phyloP scores from a whole-genome alignment of 2,329 filamentous ascomycete genomes.

The Botrytis squamosa region DNA sequence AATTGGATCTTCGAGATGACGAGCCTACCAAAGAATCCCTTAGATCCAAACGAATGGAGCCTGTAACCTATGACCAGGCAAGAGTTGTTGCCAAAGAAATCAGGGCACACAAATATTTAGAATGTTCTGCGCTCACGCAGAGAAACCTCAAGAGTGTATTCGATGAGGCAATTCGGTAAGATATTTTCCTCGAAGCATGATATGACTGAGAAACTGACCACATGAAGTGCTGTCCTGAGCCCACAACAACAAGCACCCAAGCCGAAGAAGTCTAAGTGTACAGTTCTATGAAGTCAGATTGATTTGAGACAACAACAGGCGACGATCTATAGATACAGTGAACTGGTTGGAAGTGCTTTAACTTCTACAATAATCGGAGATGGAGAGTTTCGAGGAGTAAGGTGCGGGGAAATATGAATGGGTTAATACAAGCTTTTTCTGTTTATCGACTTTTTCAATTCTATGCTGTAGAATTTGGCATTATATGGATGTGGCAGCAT shows the following conservation, averaged over 20 bases:
- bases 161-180: constrained; percentile 95
- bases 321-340: neutral
- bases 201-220: constrained; percentile 12
- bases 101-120: constrained; percentile 92
- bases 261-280: constrained; percentile 67
- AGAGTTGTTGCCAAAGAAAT: constrained; percentile 89
- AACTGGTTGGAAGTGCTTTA: constrained; percentile 1
- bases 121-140: constrained; percentile 96
- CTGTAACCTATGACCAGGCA: constrained; percentile 93
- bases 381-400: neutral
- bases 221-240: constrained; percentile 65
- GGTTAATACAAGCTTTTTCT: constrained; percentile 19
- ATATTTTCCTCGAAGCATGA: constrained; percentile 26
- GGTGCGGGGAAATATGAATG: constrained; percentile 13
- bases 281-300: constrained; percentile 54
- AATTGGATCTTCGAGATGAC: constrained; percentile 93
- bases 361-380: neutral
- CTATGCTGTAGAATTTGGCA: constrained; percentile 21
- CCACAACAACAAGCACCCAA: constrained; percentile 58
- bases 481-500: constrained; percentile 4
- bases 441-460: constrained; percentile 16
- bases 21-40: constrained; percentile 76
- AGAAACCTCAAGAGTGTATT: constrained; percentile 98
- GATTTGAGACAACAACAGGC: neutral
- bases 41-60: constrained; percentile 90